Conservation (phyloP, 768 basidiomycete species). For the Boletus vermiculosoides region DNA sequence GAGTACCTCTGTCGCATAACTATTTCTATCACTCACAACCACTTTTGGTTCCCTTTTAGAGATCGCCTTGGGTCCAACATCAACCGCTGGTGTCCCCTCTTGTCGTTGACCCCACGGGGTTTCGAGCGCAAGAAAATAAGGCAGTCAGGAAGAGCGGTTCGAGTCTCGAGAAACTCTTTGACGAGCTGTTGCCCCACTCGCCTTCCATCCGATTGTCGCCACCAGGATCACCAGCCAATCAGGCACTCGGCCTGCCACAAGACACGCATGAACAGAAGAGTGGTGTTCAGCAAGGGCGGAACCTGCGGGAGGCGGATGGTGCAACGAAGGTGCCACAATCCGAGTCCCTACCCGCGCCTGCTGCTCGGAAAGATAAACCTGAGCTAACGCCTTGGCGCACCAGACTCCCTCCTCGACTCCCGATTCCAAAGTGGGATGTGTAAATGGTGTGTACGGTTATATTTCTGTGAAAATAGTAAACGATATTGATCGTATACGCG, state of each 20-base stretch:
- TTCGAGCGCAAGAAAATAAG: neutral
- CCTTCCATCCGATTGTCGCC: slow-evolving; percentile 23
- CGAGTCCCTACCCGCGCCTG: neutral
- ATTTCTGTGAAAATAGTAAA: neutral
- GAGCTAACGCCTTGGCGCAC: slow-evolving; percentile 21
- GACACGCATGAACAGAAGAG: neutral
- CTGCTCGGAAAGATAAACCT: slow-evolving; percentile 6
- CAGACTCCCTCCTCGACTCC: slow-evolving; percentile 29
- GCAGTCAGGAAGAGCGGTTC: neutral
- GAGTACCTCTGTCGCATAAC: neutral
- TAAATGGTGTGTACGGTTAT: neutral
- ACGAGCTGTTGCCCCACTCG: slow-evolving; percentile 13
- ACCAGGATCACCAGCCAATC: slow-evolving; percentile 12
- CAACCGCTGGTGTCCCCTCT: slow-evolving; percentile 16
- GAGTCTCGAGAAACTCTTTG: slow-evolving; percentile 14
- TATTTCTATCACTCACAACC: neutral
- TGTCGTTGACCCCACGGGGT: neutral
- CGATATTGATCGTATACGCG: neutral
- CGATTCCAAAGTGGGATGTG: slow-evolving; percentile 33
- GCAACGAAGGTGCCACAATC: neutral
- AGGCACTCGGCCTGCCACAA: neutral
- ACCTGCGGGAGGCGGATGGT: neutral
- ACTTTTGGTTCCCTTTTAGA: neutral
- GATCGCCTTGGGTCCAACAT: slow-evolving; percentile 10
- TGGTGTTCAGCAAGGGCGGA: neutral